phyloP scores from a whole-genome alignment of 805 yeast species.

The Wickerhamomyces bisporus region DNA sequence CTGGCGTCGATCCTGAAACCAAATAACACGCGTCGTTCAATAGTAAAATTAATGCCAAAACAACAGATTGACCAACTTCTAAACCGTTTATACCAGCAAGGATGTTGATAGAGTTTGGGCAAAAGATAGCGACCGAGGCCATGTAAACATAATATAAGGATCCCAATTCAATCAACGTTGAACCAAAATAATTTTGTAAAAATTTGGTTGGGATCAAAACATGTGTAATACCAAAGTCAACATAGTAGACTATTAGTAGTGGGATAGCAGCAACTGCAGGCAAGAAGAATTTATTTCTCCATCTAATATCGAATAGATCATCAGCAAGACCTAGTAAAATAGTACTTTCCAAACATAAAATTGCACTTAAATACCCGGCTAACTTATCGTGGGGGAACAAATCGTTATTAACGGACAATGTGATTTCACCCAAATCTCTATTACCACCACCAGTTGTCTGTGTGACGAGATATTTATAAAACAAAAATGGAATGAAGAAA shows the following conservation, averaged over 20 bases:
- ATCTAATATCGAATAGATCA: constrained; percentile 90
- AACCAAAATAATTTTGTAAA: constrained; percentile 36
- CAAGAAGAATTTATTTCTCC: constrained; percentile 95
- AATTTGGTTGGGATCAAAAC: constrained; percentile 71
- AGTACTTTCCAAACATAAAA: constrained; percentile 79
- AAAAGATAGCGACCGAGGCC: constrained; percentile 87
- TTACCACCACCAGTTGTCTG: constrained; percentile 56
- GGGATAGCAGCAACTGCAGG: constrained; percentile 96
- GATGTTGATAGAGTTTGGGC: constrained; percentile 94
- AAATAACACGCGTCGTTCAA: constrained; percentile 74
- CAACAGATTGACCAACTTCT: constrained; percentile 92
- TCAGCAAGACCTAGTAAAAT: constrained; percentile 85
- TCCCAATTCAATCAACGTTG: constrained; percentile 64
- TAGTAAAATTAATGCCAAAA: constrained; percentile 65
- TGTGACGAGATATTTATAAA: constrained; percentile 66
- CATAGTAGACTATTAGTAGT: constrained; percentile 81
- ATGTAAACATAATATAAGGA: constrained; percentile 77
- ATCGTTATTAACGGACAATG: constrained; percentile 10
- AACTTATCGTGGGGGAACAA: constrained; percentile 76
- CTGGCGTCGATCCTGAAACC: constrained; percentile 44
- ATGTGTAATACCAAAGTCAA: constrained; percentile 89
- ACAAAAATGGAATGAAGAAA: constrained; percentile 81
- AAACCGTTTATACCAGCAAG: constrained; percentile 95
- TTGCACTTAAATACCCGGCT: constrained; percentile 80
- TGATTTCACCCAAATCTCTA: constrained; percentile 33